A percentile compares a stretch with the other conserved stretches of the same genome.
These are phyloP conservation scores for Lepidium aucheri DNA, from an alignment of 345 rosid species.

Conservation along the genomic window DNA sequence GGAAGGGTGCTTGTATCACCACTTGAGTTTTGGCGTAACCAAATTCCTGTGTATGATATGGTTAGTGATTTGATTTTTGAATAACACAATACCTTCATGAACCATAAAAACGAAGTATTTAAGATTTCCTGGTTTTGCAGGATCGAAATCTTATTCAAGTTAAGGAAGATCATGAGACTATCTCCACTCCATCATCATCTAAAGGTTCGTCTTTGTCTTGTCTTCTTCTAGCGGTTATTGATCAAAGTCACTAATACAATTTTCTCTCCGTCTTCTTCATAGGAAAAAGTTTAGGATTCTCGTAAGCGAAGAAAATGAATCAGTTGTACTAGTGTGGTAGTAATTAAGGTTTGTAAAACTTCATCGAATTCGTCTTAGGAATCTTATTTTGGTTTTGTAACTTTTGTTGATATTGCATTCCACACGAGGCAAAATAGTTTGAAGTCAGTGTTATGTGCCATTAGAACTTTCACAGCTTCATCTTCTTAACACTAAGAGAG, in stretches of 20 bases:
- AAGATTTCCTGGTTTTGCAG: constrained; percentile 5
- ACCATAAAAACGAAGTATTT: neutral
- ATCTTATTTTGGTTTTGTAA: neutral
- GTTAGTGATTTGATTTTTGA: neutral
- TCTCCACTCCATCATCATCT: neutral
- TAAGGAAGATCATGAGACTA: neutral
- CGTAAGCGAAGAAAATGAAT: constrained; percentile 4
- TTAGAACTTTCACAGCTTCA: neutral
- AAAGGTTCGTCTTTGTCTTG: constrained; percentile 11
- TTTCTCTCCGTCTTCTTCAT: neutral
- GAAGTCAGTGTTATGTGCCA: neutral
- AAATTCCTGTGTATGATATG: constrained; percentile 60
- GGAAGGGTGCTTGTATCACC: constrained; percentile 71
- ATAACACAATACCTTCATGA: neutral
- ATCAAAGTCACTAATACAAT: neutral
- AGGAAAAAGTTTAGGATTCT: constrained; percentile 12
- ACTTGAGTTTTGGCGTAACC: constrained; percentile 79
- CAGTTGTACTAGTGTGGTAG: neutral
- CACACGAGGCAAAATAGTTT: neutral
- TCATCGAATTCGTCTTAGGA: neutral
- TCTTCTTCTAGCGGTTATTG: neutral
- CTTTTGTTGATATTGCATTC: neutral
- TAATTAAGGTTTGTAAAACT: neutral
- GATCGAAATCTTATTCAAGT: constrained; percentile 10
- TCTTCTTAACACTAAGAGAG: neutral